phyloP scores from a whole-genome alignment of 140 eudicot species.

The Bidens hawaiensis region DNA sequence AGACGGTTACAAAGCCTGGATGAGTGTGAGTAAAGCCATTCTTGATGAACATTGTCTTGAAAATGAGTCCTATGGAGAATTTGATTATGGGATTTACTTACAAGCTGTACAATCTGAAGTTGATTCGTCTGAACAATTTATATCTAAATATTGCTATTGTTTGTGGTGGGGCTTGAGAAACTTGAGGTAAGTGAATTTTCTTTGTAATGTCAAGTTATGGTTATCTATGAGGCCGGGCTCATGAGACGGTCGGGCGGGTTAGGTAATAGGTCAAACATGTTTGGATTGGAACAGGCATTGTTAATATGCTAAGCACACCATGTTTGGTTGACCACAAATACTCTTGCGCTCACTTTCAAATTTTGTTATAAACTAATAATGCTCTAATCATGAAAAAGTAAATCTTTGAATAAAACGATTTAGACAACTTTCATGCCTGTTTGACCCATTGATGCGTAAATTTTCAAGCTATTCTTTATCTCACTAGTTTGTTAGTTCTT shows the following conservation, averaged over 20 bases:
- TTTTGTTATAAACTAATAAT: no score
- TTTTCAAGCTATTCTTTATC: background rate
- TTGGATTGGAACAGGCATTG: background rate
- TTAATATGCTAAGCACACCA: no score
- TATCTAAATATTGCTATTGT: conserved; percentile 76
- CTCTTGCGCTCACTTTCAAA: no score
- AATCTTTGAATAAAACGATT: background rate
- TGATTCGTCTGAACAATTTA: conserved; percentile 60
- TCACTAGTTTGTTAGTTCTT: background rate
- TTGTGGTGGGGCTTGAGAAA: conserved; percentile 97
- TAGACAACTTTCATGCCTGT: background rate
- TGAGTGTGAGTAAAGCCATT: conserved; percentile 32
- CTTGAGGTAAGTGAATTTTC: conserved; percentile 43
- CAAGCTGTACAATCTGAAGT: conserved; percentile 63
- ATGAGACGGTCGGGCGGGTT: no score
- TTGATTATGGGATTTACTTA: conserved; percentile 71
- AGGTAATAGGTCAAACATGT: no score
- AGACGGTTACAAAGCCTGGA: conserved; percentile 42
- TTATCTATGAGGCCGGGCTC: background rate
- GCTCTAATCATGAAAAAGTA: background rate
- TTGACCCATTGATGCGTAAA: background rate
- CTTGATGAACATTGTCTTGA: conserved; percentile 52
- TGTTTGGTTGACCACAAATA: no score
- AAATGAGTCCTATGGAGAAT: conserved; percentile 32
- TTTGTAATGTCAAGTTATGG: background rate